A percentile compares a stretch with the other conserved stretches of the same genome.
phyloP scores from a whole-genome alignment of 805 yeast genomes.

The Lipomyces mesembrius region DNA sequence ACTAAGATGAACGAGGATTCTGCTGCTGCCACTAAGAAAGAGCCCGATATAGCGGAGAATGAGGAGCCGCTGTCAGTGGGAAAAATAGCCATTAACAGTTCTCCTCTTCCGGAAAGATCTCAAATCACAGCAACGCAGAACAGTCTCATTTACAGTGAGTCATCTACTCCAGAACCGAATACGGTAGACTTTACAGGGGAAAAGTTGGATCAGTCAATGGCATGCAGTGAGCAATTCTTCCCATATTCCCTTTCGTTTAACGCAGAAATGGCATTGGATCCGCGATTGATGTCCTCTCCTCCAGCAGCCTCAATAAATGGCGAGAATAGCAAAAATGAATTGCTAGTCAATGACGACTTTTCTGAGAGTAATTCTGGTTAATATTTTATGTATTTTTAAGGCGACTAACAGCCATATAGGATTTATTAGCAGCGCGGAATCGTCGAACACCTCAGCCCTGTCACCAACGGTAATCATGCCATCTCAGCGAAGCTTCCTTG shows the following conservation, averaged over 20 bases:
- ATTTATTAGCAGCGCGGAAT: conserved; percentile 6
- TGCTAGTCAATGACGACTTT: not conserved
- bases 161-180: not conserved
- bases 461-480: not conserved
- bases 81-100: not conserved
- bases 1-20: not conserved
- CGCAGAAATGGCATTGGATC: conserved; percentile 17
- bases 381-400: not conserved
- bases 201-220: conserved; percentile 4
- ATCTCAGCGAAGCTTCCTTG: conserved; percentile 1
- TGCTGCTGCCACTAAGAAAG: not conserved
- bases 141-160: not conserved
- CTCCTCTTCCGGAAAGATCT: not conserved
- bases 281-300: conserved; percentile 26
- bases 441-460: not conserved
- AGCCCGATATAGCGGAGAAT: not conserved
- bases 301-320: conserved; percentile 11
- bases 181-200: too few species aligned
- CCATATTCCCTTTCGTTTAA: conserved; percentile 8
- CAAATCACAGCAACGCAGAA: not conserved
- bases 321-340: not conserved
- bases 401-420: not conserved
- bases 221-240: conserved; percentile 19
- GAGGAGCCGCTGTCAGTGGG: not conserved
- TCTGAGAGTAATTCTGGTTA: conserved; percentile 4